phyloP scores from a whole-genome alignment of 768 basidiomycete genomes.

The Auricularia heimuer region DNA sequence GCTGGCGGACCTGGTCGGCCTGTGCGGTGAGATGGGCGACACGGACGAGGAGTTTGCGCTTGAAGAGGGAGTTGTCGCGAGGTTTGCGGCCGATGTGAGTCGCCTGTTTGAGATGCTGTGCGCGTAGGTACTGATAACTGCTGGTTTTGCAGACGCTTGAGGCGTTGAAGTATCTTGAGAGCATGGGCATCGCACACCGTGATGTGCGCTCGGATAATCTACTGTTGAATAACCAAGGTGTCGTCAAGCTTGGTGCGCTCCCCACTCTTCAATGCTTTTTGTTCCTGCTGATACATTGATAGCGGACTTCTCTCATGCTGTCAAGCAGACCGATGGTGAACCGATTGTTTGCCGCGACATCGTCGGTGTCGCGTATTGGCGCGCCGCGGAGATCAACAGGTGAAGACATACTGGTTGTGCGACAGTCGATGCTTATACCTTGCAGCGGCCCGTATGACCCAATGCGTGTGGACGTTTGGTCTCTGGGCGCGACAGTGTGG shows the following conservation, averaged over 20 bases:
- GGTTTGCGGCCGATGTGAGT: slow-evolving; percentile 71
- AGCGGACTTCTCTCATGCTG: slow-evolving; percentile 79
- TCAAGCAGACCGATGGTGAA: slow-evolving; percentile 40
- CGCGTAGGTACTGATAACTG: slow-evolving; percentile 2
- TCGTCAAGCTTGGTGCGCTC: slow-evolving; percentile 63
- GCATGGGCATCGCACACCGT: slow-evolving; percentile 63
- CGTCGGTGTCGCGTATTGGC: slow-evolving; percentile 75
- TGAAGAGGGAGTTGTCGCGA: slow-evolving; percentile 58
- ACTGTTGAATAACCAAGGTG: slow-evolving; percentile 54
- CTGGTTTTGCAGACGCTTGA: slow-evolving; percentile 39
- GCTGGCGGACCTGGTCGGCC: slow-evolving; percentile 66
- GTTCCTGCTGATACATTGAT: neutral
- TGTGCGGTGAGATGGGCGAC: slow-evolving; percentile 28
- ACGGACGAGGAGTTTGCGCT: slow-evolving; percentile 44
- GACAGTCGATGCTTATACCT: neutral
- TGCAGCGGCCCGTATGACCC: slow-evolving; percentile 58
- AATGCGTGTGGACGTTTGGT: slow-evolving; percentile 72
- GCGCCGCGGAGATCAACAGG: slow-evolving; percentile 30
- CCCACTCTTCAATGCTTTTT: neutral
- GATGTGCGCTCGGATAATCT: slow-evolving; percentile 81
- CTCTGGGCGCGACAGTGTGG: slow-evolving; percentile 76
- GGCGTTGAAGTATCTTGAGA: slow-evolving; percentile 57
- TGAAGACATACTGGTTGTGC: neutral
- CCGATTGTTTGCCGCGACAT: slow-evolving; percentile 43
- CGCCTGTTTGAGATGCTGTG: slow-evolving; percentile 6